Base-by-base conservation (phyloP, 2,329 filamentous ascomycete species). In the Volutella citrinella region DNA sequence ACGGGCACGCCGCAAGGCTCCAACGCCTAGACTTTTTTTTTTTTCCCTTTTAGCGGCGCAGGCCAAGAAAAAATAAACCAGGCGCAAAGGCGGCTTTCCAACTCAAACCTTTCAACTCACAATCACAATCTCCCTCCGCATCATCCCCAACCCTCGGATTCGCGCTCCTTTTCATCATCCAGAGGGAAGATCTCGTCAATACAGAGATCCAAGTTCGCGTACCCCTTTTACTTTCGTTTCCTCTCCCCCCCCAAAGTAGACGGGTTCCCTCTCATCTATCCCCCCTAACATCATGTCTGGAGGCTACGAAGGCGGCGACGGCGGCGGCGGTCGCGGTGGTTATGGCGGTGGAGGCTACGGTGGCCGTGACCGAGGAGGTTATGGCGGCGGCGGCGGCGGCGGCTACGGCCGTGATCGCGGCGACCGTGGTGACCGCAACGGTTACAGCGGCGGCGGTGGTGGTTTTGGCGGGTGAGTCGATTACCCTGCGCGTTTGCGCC, bases 381-480 rank as follows among this genome's bases (percentile, higher is more conserved):
- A 59, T 33, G 51, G 55, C 30, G 51, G 54, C 36, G 46, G 46
- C 38, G 48, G 52, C 40, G 47, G 54, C 36, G 45, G 51, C 37
- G 60, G 57, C 37, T 48, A 54, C 31, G 53, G 59, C 25, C 49
- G 51, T 24, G 53, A 54, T 38, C n/a, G n/a, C 35, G 49, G 55
- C 34, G 61, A 62, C 53, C 72, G 72, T 37, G 70, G 72, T 62
- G 62, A 63, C 39, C 57, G 60, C 45, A 63, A 62, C 44, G 61
- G 61, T 36, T 58, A 54, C 25, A 66, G 63, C 38, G 61, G 61
- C 33, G 59, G 54, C 27, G 65, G 59, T 44, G 52, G 55, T 41
- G 54, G 49, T 30, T 60, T 60, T 42, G 38, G 60, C 50, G 62
- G 63, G 63, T 66, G 49, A 63, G 63, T 61, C 31, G 23, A 43